Base-by-base conservation (phyloP, 345 rosid genomes). In the Brassica carinata region DNA sequence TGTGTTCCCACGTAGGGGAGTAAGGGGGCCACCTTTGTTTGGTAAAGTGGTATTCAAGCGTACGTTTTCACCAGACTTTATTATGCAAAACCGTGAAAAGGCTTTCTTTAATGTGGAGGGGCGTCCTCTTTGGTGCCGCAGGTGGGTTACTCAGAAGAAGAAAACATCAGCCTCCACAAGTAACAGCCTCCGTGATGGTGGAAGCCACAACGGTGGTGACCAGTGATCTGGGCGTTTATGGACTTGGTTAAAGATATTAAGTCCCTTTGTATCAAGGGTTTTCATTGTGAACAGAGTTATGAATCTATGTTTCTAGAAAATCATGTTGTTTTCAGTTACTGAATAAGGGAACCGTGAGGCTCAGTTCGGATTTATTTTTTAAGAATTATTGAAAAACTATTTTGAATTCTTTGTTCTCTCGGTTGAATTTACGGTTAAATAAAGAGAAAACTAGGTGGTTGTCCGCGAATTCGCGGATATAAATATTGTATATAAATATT, bases 41-140 rank as follows among this genome's bases (percentile, higher is more conserved):
- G 81, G 81, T 0, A 77, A 63, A 19, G 71, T 77, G 29, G 65
- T 15, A 2, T 77, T 77, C 17, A 70, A 58, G 0, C 2, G 0
- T 18, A 0, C 30, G 0, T 0, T 0, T 1, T 63, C 62, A 63
- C 70, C 64, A 33, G 1, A 45, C 0, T 0, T 0, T 14, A 51
- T 71, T 31, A 3, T 77, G 71, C 43, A 48, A 0, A 7, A 3
- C 4, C 0, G 4, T 0, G 65, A 45, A 0, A 77, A 18, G 38
- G 81, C 63, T n/a, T 9, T 0, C 2, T 10, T 23, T 0, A 0
- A n/a, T 5, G 14, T 77, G 7, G 14, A 51, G n/a, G 77, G 61
- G 0, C 4, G 9, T 64, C 66, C 77, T 0, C 13, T 78, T 2
- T 15, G 17, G 1, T 53, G 77, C 43, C 53, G 3, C 4, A 77